Conservation (phyloP, 2,329 filamentous ascomycete species). For the Magnaporthiopsis rhizophila region DNA sequence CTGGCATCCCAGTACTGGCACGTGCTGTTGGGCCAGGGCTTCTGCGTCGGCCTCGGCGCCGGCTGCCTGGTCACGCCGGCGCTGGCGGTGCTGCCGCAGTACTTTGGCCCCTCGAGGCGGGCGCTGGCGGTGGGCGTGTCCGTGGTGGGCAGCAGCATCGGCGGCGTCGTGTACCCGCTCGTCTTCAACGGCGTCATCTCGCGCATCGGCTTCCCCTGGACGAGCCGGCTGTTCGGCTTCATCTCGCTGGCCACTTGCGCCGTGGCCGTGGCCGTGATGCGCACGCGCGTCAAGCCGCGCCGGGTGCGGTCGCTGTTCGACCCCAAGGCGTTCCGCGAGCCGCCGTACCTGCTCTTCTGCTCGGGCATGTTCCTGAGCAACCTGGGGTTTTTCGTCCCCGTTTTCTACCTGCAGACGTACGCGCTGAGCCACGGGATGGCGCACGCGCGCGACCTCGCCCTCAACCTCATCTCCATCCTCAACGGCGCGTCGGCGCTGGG, state of each 20-base stretch:
- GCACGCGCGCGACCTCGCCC: slow-evolving; percentile 4
- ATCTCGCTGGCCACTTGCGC: slow-evolving; percentile 11
- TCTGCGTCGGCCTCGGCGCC: slow-evolving; percentile 33
- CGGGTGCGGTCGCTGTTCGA: slow-evolving; percentile 13
- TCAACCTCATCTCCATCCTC: slow-evolving; percentile 23
- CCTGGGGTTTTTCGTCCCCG: slow-evolving; percentile 10
- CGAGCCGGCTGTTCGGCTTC: slow-evolving; percentile 14
- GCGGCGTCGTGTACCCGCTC: slow-evolving; percentile 23
- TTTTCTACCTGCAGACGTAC: slow-evolving; percentile 12
- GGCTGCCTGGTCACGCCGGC: slow-evolving; percentile 30
- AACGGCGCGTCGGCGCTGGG: slow-evolving; percentile 25
- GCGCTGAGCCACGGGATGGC: slow-evolving; percentile 10
- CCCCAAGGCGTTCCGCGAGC: slow-evolving; percentile 9
- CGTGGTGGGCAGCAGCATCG: slow-evolving; percentile 31
- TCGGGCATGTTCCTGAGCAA: slow-evolving; percentile 9
- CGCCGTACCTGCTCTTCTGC: slow-evolving; percentile 10
- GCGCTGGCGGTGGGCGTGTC: slow-evolving; percentile 35
- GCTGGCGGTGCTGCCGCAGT: slow-evolving; percentile 30
- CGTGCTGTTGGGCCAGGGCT: slow-evolving; percentile 31
- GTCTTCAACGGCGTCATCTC: slow-evolving; percentile 6
- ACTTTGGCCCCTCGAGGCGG: slow-evolving; percentile 27
- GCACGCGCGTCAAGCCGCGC: slow-evolving; percentile 11
- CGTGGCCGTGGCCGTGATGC: slow-evolving; percentile 7
- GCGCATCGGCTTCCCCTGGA: slow-evolving; percentile 11
- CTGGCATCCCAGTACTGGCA: slow-evolving; percentile 32